These are phyloP conservation scores for Fusarium haematococcum DNA, from an alignment of 2,329 filamentous ascomycete genomes.

Conservation along the genomic window DNA sequence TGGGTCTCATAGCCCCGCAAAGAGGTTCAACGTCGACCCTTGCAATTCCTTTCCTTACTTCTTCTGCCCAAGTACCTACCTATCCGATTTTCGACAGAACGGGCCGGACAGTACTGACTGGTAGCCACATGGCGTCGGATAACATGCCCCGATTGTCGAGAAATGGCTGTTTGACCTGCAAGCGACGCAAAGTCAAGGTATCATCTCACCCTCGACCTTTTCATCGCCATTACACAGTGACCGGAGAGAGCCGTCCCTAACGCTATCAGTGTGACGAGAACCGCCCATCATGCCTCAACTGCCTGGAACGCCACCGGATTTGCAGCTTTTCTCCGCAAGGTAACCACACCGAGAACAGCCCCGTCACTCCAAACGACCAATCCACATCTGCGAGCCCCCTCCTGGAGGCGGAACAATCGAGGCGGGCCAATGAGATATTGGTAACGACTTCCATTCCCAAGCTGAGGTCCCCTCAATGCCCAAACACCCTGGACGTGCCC, in stretches of 20 bases:
- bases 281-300: background rate
- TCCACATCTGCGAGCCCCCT: background rate
- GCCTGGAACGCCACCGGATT: background rate
- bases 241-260: background rate
- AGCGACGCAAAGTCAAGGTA: background rate
- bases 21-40: background rate
- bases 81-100: background rate
- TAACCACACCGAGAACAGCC: background rate
- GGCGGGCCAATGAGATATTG: background rate
- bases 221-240: background rate
- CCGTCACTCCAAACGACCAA: background rate
- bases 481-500: background rate
- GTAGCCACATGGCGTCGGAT: background rate
- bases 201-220: background rate
- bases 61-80: background rate
- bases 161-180: background rate
- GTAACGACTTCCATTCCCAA: background rate
- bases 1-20: background rate
- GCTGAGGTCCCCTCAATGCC: background rate
- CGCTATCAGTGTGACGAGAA: background rate
- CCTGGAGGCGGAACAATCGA: background rate
- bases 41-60: background rate
- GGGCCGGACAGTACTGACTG: background rate
- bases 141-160: background rate
- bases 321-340: background rate